Evolutionary conservation across 441 rosid genomes (phyloP).

Genomic region (Euphorbia schlechtendalii): DNA sequence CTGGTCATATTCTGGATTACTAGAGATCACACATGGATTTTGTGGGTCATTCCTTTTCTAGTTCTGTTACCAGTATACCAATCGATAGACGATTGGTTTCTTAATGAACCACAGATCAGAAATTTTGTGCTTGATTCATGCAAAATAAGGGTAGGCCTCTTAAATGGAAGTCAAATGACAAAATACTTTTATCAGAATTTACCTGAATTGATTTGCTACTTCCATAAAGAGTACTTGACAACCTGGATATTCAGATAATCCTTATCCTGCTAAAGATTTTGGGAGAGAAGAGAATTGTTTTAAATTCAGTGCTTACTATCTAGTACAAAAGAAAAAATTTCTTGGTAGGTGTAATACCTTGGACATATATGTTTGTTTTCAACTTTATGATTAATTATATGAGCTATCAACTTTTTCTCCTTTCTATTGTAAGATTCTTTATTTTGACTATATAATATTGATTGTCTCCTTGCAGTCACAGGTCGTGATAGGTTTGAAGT

Average conservation of each 20-base stretch:
- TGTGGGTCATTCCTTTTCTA: neutral
- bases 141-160: no score
- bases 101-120: neutral
- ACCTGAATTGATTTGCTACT: neutral
- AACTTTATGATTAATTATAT: no score
- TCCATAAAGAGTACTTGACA: constrained; percentile 2
- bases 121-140: neutral
- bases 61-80: no score
- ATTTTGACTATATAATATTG: neutral
- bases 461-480: constrained; percentile 35
- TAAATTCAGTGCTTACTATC: no score
- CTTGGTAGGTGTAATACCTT: no score
- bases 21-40: neutral
- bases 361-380: neutral
- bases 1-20: neutral
- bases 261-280: constrained; percentile 1
- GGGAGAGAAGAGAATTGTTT: no score
- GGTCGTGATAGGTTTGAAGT: constrained; percentile 59
- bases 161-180: no score
- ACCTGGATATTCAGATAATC: neutral
- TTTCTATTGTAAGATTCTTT: neutral
- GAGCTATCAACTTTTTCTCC: neutral
- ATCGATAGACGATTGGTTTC: no score
- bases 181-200: neutral
- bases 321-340: no score